phyloP scores from a whole-genome alignment of 2,329 filamentous ascomycete genomes.

The Triangularia setosa region DNA sequence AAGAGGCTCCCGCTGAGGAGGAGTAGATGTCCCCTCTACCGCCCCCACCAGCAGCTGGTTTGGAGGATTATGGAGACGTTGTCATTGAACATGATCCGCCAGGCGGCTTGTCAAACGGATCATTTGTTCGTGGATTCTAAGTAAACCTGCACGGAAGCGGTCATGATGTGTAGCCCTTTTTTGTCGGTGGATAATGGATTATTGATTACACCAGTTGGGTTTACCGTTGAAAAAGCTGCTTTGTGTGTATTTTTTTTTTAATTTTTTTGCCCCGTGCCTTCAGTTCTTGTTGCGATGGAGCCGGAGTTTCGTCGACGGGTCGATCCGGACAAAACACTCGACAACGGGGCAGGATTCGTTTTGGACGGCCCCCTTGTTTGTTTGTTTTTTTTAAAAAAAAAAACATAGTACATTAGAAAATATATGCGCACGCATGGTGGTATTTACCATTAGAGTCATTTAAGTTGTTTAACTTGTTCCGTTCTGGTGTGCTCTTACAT shows the following conservation, averaged over 20 bases:
- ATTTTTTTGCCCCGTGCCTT: neutral
- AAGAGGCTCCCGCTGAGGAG: conserved; percentile 75
- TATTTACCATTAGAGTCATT: neutral
- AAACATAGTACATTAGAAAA: conserved; percentile 16
- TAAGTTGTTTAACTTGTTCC: no score
- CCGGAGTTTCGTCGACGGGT: conserved; percentile 2
- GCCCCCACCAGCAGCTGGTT: neutral
- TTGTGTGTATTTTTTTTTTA: neutral
- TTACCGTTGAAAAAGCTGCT: conserved; percentile 7
- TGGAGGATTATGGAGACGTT: neutral
- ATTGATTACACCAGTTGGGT: conserved; percentile 13
- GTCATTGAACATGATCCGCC: neutral
- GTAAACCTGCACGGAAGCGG: neutral
- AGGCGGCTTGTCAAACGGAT: neutral
- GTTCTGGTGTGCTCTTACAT: no score
- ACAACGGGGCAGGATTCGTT: neutral
- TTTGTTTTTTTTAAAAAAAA: no score
- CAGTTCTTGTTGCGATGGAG: neutral
- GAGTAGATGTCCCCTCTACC: conserved; percentile 44
- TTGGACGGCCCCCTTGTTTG: conserved; percentile 1
- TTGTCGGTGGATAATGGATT: conserved; percentile 15
- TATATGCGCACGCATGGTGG: conserved; percentile 13
- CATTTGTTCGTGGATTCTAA: neutral
- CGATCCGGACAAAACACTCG: neutral
- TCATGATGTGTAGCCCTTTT: neutral